Percentiles rank a stretch among this genome's conserved stretches.
Conservation (phyloP, 2,329 filamentous ascomycete species). For the Fusarium veterinarium region DNA sequence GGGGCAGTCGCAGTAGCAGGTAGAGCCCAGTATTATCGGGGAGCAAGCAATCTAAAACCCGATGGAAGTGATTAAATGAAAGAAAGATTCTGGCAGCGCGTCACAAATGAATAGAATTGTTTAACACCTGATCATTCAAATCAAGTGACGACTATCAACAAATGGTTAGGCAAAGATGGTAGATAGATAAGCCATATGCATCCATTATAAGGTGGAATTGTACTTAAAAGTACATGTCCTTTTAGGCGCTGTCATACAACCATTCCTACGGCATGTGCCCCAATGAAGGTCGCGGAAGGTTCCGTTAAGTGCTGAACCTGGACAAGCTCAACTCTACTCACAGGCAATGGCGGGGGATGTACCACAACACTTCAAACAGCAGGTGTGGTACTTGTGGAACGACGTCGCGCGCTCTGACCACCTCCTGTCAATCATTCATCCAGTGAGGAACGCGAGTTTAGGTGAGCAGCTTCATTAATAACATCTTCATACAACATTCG, state of each 20-base stretch:
- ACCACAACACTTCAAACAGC: conserved; percentile 23
- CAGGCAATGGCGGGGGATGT: conserved; percentile 32
- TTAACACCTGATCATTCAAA: neutral
- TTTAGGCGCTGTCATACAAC: conserved; percentile 4
- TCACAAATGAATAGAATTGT: neutral
- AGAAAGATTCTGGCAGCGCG: neutral
- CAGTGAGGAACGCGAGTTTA: conserved; percentile 21
- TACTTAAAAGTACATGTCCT: neutral
- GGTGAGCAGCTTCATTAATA: conserved; percentile 28
- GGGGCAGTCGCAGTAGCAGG: conserved; percentile 20
- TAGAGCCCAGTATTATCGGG: conserved; percentile 3
- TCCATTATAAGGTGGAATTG: neutral
- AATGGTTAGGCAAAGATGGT: neutral
- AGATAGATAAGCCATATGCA: neutral
- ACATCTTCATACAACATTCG: neutral
- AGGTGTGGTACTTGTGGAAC: conserved; percentile 29
- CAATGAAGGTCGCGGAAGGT: conserved; percentile 38
- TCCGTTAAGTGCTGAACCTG: conserved; percentile 19
- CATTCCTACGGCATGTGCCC: conserved; percentile 26
- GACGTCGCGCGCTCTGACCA: conserved; percentile 28
- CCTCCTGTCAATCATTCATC: conserved; percentile 11
- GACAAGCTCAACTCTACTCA: neutral
- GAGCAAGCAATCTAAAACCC: neutral
- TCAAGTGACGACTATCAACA: conserved; percentile 12
- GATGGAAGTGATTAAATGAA: neutral